Evolutionary conservation across 495 filamentous ascomycete species (phyloP).

Genomic region (Penicillium lividum): DNA sequence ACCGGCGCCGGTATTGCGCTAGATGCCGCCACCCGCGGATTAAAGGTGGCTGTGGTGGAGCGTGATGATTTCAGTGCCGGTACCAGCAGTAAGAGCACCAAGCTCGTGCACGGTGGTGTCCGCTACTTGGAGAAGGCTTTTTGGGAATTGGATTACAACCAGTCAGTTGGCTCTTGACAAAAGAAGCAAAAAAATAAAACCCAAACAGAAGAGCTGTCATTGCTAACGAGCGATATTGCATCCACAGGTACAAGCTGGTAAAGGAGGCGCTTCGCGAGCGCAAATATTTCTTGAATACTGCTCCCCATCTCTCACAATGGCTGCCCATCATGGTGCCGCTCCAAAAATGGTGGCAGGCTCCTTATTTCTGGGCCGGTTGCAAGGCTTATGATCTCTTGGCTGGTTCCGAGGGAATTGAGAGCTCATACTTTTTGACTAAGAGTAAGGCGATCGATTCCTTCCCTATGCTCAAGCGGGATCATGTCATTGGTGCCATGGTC

Average conservation of each 20-base stretch:
- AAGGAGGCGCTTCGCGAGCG: slow-evolving; percentile 94
- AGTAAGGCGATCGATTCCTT: slow-evolving; percentile 95
- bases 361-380: slow-evolving; percentile 96
- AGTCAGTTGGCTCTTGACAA: slow-evolving; percentile 48
- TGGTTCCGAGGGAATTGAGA: slow-evolving; percentile 95
- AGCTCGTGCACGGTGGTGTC: slow-evolving; percentile 95
- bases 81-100: slow-evolving; percentile 96
- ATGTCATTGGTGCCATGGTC: slow-evolving; percentile 85
- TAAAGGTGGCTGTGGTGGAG: slow-evolving; percentile 94
- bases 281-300: slow-evolving; percentile 93
- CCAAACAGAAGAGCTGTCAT: neutral
- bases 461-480: slow-evolving; percentile 91
- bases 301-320: slow-evolving; percentile 92
- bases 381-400: slow-evolving; percentile 95
- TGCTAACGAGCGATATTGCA: slow-evolving; percentile 18
- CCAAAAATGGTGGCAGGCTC: slow-evolving; percentile 95
- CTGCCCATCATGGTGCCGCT: slow-evolving; percentile 97
- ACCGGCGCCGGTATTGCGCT: slow-evolving; percentile 92
- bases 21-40: slow-evolving; percentile 87
- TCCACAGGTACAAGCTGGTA: slow-evolving; percentile 73
- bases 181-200: neutral
- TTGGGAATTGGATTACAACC: slow-evolving; percentile 93
- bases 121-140: slow-evolving; percentile 96
- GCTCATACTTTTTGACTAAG: slow-evolving; percentile 92
- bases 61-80: slow-evolving; percentile 92